phyloP scores from a whole-genome alignment of 2,329 filamentous ascomycete genomes.

The Blastomyces gilchristii region DNA sequence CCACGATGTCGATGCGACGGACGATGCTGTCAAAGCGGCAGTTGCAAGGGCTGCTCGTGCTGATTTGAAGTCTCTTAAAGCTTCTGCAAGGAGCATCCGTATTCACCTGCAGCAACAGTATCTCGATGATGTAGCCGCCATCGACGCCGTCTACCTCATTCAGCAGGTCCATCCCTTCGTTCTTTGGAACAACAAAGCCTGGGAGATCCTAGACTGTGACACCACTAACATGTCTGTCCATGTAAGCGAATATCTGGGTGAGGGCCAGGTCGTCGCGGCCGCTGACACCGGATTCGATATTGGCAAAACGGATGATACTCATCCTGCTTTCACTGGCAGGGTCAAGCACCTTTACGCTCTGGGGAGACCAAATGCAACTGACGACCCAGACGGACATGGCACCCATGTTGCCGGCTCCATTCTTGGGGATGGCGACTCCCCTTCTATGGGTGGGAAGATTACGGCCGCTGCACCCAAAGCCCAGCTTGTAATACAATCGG shows the following conservation, averaged over 20 bases:
- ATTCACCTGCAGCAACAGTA: slow-evolving; percentile 13
- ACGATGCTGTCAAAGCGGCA: slow-evolving; percentile 8
- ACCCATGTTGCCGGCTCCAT: slow-evolving; percentile 20
- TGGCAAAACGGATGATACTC: slow-evolving; percentile 12
- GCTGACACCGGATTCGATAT: slow-evolving; percentile 20
- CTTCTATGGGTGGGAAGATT: slow-evolving; percentile 14
- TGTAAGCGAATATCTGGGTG: slow-evolving; percentile 11
- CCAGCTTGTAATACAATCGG: slow-evolving; percentile 17
- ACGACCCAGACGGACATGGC: slow-evolving; percentile 18
- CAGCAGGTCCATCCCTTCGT: slow-evolving; percentile 13
- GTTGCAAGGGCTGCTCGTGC: slow-evolving; percentile 12
- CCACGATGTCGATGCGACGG: slow-evolving; percentile 12
- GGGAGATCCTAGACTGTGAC: slow-evolving; percentile 13
- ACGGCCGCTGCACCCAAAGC: slow-evolving; percentile 17
- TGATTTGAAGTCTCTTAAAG: slow-evolving; percentile 7
- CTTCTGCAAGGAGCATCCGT: slow-evolving; percentile 10
- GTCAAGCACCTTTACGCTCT: slow-evolving; percentile 15
- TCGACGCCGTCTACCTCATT: slow-evolving; percentile 15
- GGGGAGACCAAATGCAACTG: slow-evolving; percentile 7
- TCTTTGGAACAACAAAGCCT: slow-evolving; percentile 18
- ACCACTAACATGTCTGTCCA: slow-evolving; percentile 4
- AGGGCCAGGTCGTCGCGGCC: slow-evolving; percentile 18
- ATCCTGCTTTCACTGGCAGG: slow-evolving; percentile 16
- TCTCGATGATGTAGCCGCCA: slow-evolving; percentile 14
- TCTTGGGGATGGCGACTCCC: slow-evolving; percentile 15